phyloP scores from a whole-genome alignment of 1,284 basidiomycete genomes.

The Pyrrhoderma noxium region DNA sequence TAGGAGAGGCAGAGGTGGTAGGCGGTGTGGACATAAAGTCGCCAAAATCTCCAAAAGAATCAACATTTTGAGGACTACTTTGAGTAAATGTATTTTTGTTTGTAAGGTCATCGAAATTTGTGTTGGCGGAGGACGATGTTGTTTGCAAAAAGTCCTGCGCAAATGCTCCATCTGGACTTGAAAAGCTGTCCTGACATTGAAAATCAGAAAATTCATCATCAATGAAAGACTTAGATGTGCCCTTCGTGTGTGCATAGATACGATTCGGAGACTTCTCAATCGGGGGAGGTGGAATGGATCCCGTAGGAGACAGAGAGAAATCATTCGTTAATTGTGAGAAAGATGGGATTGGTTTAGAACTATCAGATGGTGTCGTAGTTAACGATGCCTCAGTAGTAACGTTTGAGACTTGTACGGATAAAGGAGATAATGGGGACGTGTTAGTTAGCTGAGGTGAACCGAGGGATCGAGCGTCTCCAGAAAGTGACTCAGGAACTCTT shows the following conservation, averaged over 20 bases:
- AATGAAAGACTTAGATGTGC: constrained; percentile 1
- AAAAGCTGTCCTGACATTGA: constrained; percentile 20
- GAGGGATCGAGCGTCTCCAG: too few relatives aligned
- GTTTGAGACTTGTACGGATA: too few relatives aligned
- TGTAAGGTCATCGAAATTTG: constrained; percentile 7
- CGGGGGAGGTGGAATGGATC: constrained; percentile 8
- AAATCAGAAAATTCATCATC: constrained; percentile 30
- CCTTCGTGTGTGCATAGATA: not conserved
- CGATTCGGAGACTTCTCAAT: constrained; percentile 16
- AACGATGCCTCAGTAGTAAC: too few relatives aligned
- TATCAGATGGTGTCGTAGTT: too few relatives aligned
- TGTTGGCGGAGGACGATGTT: constrained; percentile 4
- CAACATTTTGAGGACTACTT: constrained; percentile 6
- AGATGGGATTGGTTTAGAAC: too few relatives aligned
- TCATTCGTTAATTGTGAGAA: too few relatives aligned
- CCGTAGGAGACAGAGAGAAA: not conserved
- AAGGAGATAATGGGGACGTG: too few relatives aligned
- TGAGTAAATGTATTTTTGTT: constrained; percentile 4
- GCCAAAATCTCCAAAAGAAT: constrained; percentile 21
- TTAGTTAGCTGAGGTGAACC: too few relatives aligned
- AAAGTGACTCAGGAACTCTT: too few relatives aligned
- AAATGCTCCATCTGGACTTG: constrained; percentile 8
- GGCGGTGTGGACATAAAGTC: constrained; percentile 23
- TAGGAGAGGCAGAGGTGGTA: not conserved
- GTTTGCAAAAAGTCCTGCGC: not conserved